phyloP scores from a whole-genome alignment of 2,329 filamentous ascomycete species.

The Phymatotrichopsis omnivora region DNA sequence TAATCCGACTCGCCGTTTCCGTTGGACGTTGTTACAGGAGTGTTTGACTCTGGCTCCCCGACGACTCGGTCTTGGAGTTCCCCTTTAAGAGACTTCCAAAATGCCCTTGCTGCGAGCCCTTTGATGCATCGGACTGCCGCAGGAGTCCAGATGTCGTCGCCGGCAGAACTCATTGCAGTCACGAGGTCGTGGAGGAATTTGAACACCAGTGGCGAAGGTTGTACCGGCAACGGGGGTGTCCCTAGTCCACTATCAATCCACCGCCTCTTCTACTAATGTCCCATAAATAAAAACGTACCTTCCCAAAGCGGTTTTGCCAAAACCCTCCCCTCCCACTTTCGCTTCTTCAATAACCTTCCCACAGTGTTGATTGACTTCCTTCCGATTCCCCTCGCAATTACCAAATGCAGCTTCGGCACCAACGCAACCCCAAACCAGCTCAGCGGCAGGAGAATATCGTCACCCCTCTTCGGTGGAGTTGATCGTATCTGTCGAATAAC shows the following conservation, averaged over 20 bases:
- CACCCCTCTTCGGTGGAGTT: constrained; percentile 48
- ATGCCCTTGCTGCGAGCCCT: constrained; percentile 41
- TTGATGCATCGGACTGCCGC: constrained; percentile 56
- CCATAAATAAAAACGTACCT: constrained; percentile 43
- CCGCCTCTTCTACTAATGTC: too few relatives aligned
- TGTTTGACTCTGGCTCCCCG: too few relatives aligned
- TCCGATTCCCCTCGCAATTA: constrained; percentile 48
- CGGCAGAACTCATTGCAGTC: constrained; percentile 56
- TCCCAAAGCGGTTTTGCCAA: constrained; percentile 68
- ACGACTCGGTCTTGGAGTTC: constrained; percentile 24
- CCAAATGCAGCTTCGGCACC: constrained; percentile 54
- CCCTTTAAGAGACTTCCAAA: constrained; percentile 41
- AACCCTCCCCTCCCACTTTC: constrained; percentile 40
- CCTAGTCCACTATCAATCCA: too few relatives aligned
- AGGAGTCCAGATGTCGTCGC: constrained; percentile 72
- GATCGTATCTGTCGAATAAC: constrained; percentile 63
- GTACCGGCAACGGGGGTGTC: constrained; percentile 57
- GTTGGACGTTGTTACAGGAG: too few relatives aligned
- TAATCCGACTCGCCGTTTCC: neutral
- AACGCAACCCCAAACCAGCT: constrained; percentile 50
- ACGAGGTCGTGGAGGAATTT: constrained; percentile 58
- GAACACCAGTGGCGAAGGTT: constrained; percentile 67
- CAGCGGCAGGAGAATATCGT: constrained; percentile 33
- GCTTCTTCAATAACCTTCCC: constrained; percentile 39
- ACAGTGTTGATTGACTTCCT: constrained; percentile 39